Percentiles rank a stretch among this genome's conserved stretches.
phyloP scores from a whole-genome alignment of 1,139 yeast genomes.

The Zygotorulaspora mrakii region DNA sequence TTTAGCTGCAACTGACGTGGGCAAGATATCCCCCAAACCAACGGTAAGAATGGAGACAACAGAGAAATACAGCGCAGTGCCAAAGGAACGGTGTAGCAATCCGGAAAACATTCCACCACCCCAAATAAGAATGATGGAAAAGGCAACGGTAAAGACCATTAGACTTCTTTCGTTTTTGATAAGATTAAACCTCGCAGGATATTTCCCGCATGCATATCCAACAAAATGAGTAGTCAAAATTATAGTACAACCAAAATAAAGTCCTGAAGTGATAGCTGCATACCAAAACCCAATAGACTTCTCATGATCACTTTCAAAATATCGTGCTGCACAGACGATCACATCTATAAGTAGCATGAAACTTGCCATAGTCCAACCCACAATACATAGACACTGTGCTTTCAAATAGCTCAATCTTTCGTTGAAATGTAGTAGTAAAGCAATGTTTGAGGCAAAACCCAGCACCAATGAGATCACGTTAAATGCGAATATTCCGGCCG shows the following conservation, averaged over 20 bases:
- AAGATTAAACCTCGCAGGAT: conserved; percentile 66
- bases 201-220: conserved; percentile 57
- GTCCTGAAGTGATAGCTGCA: conserved; percentile 58
- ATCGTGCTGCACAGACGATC: conserved; percentile 34
- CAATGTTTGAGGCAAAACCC: conserved; percentile 63
- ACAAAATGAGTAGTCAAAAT: conserved; percentile 54
- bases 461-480: conserved; percentile 59
- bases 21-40: conserved; percentile 73
- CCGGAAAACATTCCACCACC: conserved; percentile 59
- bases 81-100: conserved; percentile 47
- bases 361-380: conserved; percentile 61
- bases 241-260: conserved; percentile 55
- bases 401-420: conserved; percentile 51
- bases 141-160: conserved; percentile 63
- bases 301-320: conserved; percentile 23
- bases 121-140: conserved; percentile 64
- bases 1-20: conserved; percentile 49
- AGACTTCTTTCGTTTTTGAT: conserved; percentile 64
- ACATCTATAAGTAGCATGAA: conserved; percentile 49
- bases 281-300: conserved; percentile 72
- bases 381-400: conserved; percentile 59
- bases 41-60: conserved; percentile 70
- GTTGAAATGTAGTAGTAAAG: conserved; percentile 64
- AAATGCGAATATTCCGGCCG: conserved; percentile 45
- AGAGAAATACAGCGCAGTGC: conserved; percentile 65